A percentile compares a stretch with the other conserved stretches of the same genome.
phyloP scores from a whole-genome alignment of 2,329 filamentous ascomycete species.

The Seiridium cupressi region DNA sequence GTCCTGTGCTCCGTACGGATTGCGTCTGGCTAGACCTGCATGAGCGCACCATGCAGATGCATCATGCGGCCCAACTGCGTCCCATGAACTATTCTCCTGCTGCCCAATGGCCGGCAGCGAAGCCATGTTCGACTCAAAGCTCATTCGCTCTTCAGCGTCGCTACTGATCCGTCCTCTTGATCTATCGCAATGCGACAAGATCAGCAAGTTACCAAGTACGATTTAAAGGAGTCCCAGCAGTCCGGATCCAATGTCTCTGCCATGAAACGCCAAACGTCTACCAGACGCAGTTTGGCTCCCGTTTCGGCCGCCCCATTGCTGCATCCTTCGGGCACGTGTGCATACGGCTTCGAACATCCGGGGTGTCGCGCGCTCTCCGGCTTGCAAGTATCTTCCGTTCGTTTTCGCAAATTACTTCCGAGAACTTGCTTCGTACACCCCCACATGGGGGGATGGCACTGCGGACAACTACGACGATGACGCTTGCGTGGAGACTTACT shows the following conservation, averaged over 20 bases:
- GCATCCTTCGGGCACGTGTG: slow-evolving; percentile 3
- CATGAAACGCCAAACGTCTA: background rate
- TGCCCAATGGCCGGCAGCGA: slow-evolving; percentile 23
- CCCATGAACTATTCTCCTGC: slow-evolving; percentile 19
- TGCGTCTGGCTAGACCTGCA: background rate
- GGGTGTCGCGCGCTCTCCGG: background rate
- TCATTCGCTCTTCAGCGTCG: slow-evolving; percentile 1
- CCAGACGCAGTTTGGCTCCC: background rate
- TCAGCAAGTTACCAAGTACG: background rate
- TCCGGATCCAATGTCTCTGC: background rate
- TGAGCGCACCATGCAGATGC: slow-evolving; percentile 10
- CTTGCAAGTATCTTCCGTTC: background rate
- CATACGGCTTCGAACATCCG: slow-evolving; percentile 3
- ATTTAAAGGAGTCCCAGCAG: background rate
- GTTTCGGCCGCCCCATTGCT: background rate
- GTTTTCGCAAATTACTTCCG: slow-evolving; percentile 1
- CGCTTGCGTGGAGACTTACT: background rate
- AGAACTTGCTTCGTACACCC: background rate
- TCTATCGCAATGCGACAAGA: background rate
- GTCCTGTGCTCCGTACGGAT: background rate
- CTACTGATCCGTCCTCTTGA: background rate
- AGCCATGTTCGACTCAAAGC: background rate
- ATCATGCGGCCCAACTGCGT: slow-evolving; percentile 27
- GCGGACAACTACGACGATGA: background rate
- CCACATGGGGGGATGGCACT: background rate